phyloP scores from a whole-genome alignment of 257 asterid species.

The Buddleja alternifolia region DNA sequence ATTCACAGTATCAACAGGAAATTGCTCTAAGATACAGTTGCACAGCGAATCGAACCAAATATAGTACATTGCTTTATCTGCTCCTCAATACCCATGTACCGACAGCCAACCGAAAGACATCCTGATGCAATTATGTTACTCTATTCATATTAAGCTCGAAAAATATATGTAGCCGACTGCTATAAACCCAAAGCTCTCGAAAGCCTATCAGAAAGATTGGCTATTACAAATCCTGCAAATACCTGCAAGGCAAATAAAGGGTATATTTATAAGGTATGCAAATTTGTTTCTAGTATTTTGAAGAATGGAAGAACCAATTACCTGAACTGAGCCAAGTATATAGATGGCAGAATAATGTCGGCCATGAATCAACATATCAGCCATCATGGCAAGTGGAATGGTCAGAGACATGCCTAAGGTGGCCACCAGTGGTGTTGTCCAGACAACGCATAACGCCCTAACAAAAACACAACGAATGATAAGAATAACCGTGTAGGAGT shows the following conservation, averaged over 20 bases:
- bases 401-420: conserved; percentile 98
- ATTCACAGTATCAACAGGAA: neutral
- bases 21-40: conserved; percentile 9
- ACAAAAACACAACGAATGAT: conserved; percentile 15
- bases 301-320: conserved; percentile 2
- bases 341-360: conserved; percentile 92
- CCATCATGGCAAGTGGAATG: conserved; percentile 98
- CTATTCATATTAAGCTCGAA: conserved; percentile 1
- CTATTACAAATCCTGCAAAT: conserved; percentile 84
- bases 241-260: conserved; percentile 57
- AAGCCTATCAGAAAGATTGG: conserved; percentile 77
- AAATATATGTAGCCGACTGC: conserved; percentile 26
- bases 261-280: too few species aligned
- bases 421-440: conserved; percentile 99
- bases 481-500: neutral
- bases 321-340: conserved; percentile 93
- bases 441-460: conserved; percentile 97
- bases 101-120: conserved; percentile 1
- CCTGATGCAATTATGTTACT: neutral
- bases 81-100: conserved; percentile 3
- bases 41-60: neutral
- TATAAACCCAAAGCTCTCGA: conserved; percentile 66
- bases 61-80: conserved; percentile 17
- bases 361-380: conserved; percentile 96
- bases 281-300: too few species aligned